phyloP scores from a whole-genome alignment of 768 basidiomycete genomes.

The Cubamyces sp. region DNA sequence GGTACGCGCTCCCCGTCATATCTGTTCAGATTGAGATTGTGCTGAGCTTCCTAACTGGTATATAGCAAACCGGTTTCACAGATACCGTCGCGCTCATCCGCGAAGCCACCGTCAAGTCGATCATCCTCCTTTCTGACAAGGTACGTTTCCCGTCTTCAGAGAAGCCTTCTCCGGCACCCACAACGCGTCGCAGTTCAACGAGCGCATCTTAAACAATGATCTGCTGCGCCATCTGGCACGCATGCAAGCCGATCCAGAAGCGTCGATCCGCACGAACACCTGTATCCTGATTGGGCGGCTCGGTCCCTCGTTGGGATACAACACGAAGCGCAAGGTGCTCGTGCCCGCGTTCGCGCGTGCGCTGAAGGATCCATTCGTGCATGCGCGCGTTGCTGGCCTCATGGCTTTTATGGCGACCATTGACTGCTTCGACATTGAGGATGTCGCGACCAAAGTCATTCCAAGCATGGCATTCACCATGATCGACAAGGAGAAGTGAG shows the following conservation, averaged over 20 bases:
- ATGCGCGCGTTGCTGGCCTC: conserved; percentile 89
- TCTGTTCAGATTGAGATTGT: no score
- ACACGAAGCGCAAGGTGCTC: conserved; percentile 95
- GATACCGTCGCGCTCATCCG: conserved; percentile 94
- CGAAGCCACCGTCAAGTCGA: conserved; percentile 90
- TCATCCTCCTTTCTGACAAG: conserved; percentile 84
- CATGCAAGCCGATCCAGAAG: conserved; percentile 89
- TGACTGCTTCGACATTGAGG: conserved; percentile 87
- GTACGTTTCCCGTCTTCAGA: conserved; percentile 42
- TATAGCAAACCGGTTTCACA: conserved; percentile 91
- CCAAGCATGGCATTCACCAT: conserved; percentile 80
- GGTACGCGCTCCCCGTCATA: conserved; percentile 47
- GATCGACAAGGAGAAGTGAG: conserved; percentile 93
- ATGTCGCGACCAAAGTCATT: conserved; percentile 87
- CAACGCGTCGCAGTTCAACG: conserved; percentile 61
- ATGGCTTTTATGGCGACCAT: conserved; percentile 96
- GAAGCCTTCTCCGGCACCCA: background rate
- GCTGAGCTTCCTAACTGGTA: background rate
- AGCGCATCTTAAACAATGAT: conserved; percentile 95
- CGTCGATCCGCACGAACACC: conserved; percentile 96
- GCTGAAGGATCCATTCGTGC: conserved; percentile 89
- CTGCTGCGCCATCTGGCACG: conserved; percentile 90
- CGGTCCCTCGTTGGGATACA: conserved; percentile 80
- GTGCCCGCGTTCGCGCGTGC: conserved; percentile 93
- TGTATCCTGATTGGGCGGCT: conserved; percentile 94